Evolutionary conservation across 2,329 filamentous ascomycete species (phyloP).

Genomic region (Ophiocordyceps camponoti-floridani): DNA sequence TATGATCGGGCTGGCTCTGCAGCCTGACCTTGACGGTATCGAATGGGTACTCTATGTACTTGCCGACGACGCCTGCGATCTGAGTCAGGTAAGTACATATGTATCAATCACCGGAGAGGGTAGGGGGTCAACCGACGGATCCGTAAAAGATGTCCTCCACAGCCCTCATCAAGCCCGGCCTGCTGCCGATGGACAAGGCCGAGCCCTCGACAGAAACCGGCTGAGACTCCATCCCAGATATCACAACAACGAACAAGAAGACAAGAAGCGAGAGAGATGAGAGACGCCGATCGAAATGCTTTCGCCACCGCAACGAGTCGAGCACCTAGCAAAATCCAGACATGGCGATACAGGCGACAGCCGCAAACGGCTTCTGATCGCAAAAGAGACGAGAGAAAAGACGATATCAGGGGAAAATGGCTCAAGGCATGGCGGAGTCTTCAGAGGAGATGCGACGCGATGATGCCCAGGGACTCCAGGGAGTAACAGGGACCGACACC

Average conservation of each 20-base stretch:
- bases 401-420: background rate
- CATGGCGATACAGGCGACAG: background rate
- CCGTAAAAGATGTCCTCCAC: constrained; percentile 79
- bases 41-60: constrained; percentile 96
- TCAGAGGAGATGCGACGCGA: background rate
- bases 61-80: constrained; percentile 74
- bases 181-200: constrained; percentile 13
- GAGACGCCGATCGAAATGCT: background rate
- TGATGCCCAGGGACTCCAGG: background rate
- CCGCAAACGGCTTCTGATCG: background rate
- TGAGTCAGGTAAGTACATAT: constrained; percentile 12
- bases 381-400: background rate
- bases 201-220: constrained; percentile 10
- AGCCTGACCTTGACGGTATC: constrained; percentile 96
- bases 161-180: constrained; percentile 40
- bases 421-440: background rate
- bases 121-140: constrained; percentile 38
- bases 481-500: background rate
- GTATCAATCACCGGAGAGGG: background rate
- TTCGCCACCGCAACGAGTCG: background rate
- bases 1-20: constrained; percentile 79
- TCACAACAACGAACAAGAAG: background rate
- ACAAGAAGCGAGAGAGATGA: background rate
- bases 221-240: constrained; percentile 12
- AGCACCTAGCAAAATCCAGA: background rate